Evolutionary conservation across 1,284 basidiomycete genomes (phyloP), one percentile per base, ranked within the genome.

Genomic region (Ustilago crameri): DNA sequence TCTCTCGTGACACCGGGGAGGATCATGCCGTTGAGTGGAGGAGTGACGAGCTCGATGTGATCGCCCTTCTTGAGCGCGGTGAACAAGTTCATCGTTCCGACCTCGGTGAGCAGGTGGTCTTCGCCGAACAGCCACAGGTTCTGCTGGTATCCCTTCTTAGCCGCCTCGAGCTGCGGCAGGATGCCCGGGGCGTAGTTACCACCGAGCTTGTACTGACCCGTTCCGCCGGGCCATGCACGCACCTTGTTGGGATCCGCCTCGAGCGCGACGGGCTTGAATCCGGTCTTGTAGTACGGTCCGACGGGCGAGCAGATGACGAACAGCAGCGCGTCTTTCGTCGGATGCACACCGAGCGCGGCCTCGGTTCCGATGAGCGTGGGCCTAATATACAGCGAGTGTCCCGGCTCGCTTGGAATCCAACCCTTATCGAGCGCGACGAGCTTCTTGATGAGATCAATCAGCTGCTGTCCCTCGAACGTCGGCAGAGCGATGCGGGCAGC

Each of bases 1-100:
- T 97, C 93, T 67, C 95, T 90, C 9, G 95, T 98, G 18, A 99
- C 91, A 67, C 95, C 95, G 12, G 95, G 95, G 15, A 99, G 90
- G 79, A 98, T 94, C 87, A 96, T 91, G 56, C 95, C 95, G 80
- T 93, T 92, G 40, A 98, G 87, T 5, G 95, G 93, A 10, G 95
- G 94, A 10, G 81, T 82, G 23, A 82, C 74, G 4, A 82, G 69
- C 51, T 82, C 81, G 24, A 74, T 55, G 14, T 92, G 93, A 75
- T 93, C 88, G 10, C 88, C 86, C 26, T 87, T 87, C 82, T 89
- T 89, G 84, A 98, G 89, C 0, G 90, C 93, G 42, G 93, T 88
- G 70, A 98, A 96, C 80, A 95, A 86, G 85, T 99, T 98, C 96
- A 98, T 98, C 1, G 93, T 95, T 27, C 95, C 95, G 4, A 78